These are phyloP conservation scores for Brassica carinata DNA, from an alignment of 345 rosid genomes.

Conservation along the genomic window DNA sequence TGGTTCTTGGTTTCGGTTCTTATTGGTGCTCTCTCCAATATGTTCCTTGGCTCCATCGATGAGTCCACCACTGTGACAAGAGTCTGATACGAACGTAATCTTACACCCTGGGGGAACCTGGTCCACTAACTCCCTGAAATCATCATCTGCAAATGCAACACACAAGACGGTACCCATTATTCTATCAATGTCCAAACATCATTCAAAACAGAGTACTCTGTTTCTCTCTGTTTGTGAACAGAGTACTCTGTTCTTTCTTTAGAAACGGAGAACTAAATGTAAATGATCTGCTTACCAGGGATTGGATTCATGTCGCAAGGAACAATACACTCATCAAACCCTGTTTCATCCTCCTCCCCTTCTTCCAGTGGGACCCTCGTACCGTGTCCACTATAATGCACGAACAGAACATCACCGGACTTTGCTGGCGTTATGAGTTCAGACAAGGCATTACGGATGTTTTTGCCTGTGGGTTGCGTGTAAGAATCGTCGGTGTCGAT, in stretches of 20 bases:
- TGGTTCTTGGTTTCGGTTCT: slow-evolving; percentile 18
- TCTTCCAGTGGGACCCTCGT: slow-evolving; percentile 90
- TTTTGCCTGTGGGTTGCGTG: slow-evolving; percentile 75
- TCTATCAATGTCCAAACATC: background rate
- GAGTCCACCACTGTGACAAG: slow-evolving; percentile 41
- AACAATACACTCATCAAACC: slow-evolving; percentile 68
- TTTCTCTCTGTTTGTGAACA: background rate
- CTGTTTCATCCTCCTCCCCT: slow-evolving; percentile 94
- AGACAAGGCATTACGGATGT: slow-evolving; percentile 60
- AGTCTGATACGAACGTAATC: slow-evolving; percentile 31
- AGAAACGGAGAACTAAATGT: too few species aligned
- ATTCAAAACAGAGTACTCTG: background rate
- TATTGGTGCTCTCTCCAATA: slow-evolving; percentile 32
- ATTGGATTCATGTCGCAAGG: slow-evolving; percentile 37
- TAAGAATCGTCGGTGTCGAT: slow-evolving; percentile 71
- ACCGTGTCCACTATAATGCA: slow-evolving; percentile 95
- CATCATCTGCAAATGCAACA: slow-evolving; percentile 29
- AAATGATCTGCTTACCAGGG: slow-evolving; percentile 19
- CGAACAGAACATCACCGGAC: slow-evolving; percentile 64
- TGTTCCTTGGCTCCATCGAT: slow-evolving; percentile 40
- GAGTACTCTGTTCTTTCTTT: background rate
- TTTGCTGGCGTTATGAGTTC: slow-evolving; percentile 58
- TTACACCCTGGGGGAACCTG: slow-evolving; percentile 34
- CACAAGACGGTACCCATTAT: background rate
- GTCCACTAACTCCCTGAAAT: slow-evolving; percentile 32